Evolutionary conservation across 2,329 filamentous ascomycete species (phyloP).

Genomic region (Exutisphaerella laricina): DNA sequence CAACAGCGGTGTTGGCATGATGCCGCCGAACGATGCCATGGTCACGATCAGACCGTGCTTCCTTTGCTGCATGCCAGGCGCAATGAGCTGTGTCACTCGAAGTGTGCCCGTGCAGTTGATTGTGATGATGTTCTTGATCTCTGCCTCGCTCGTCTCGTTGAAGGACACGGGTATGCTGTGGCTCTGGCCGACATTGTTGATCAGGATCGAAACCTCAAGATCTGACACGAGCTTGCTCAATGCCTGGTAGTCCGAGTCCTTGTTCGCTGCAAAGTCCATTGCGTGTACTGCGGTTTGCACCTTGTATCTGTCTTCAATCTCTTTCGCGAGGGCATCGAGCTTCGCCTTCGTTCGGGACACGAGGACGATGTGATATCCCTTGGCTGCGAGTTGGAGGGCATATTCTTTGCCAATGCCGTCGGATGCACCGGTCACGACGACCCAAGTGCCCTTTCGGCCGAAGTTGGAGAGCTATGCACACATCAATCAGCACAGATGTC

Average conservation of each 20-base stretch:
- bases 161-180: slow-evolving; percentile 92
- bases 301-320: slow-evolving; percentile 66
- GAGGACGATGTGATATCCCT: slow-evolving; percentile 91
- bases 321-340: slow-evolving; percentile 67
- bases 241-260: slow-evolving; percentile 71
- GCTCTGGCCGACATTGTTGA: slow-evolving; percentile 96
- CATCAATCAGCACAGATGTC: slow-evolving; percentile 5
- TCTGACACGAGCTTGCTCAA: slow-evolving; percentile 62
- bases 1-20: slow-evolving; percentile 83
- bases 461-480: slow-evolving; percentile 70
- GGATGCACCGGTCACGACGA: slow-evolving; percentile 87
- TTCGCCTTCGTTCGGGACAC: slow-evolving; percentile 95
- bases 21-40: slow-evolving; percentile 94
- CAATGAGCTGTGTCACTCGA: slow-evolving; percentile 77
- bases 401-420: slow-evolving; percentile 98
- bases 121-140: slow-evolving; percentile 84
- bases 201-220: slow-evolving; percentile 70
- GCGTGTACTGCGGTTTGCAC: slow-evolving; percentile 71
- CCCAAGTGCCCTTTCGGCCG: slow-evolving; percentile 88
- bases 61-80: slow-evolving; percentile 76
- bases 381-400: slow-evolving; percentile 77
- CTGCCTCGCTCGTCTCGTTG: slow-evolving; percentile 67
- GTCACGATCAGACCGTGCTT: slow-evolving; percentile 87
- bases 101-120: slow-evolving; percentile 94
- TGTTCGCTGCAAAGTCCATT: slow-evolving; percentile 85